phyloP scores from a whole-genome alignment of 192 early-diverging fungal genomes.

The Coemansia javaensis region DNA sequence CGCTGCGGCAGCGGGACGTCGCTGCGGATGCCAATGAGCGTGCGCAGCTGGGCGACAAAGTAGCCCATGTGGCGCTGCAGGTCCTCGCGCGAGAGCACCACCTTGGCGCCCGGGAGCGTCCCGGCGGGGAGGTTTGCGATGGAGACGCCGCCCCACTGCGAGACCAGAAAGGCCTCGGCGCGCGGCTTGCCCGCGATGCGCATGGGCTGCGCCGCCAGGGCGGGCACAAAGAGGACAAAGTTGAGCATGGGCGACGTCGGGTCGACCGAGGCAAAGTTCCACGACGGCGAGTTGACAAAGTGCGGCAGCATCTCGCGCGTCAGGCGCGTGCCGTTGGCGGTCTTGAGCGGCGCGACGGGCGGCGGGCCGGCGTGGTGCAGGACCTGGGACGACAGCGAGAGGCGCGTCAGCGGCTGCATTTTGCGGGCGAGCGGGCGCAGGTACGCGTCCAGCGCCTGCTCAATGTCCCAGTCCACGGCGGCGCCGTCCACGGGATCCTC shows the following conservation, averaged over 20 bases:
- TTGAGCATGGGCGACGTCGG: constrained; percentile 78
- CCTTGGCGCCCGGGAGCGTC: constrained; percentile 10
- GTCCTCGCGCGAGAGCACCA: constrained; percentile 40
- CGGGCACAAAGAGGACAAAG: constrained; percentile 86
- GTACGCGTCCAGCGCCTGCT: constrained; percentile 60
- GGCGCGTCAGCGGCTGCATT: constrained; percentile 63
- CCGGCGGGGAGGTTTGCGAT: constrained; percentile 51
- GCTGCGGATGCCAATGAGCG: constrained; percentile 74
- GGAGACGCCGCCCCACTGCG: constrained; percentile 90
- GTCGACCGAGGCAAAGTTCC: constrained; percentile 89
- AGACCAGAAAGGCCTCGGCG: constrained; percentile 82
- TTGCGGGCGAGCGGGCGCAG: constrained; percentile 69
- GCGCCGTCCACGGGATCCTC: constrained; percentile 65
- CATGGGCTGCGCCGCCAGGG: constrained; percentile 61
- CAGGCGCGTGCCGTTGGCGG: constrained; percentile 48
- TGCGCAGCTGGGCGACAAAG: constrained; percentile 77
- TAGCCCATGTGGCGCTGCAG: constrained; percentile 72
- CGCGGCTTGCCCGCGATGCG: constrained; percentile 52
- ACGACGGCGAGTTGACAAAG: constrained; percentile 94
- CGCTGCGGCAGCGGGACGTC: constrained; percentile 8
- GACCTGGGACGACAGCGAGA: constrained; percentile 78
- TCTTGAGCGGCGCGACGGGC: constrained; percentile 57
- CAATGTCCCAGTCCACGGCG: constrained; percentile 77
- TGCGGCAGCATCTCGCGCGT: constrained; percentile 70
- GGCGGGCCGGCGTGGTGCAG: constrained; percentile 76